Evolutionary conservation across 495 filamentous ascomycete species (phyloP).

Genomic region (Aspergillus incahuasiensis): DNA sequence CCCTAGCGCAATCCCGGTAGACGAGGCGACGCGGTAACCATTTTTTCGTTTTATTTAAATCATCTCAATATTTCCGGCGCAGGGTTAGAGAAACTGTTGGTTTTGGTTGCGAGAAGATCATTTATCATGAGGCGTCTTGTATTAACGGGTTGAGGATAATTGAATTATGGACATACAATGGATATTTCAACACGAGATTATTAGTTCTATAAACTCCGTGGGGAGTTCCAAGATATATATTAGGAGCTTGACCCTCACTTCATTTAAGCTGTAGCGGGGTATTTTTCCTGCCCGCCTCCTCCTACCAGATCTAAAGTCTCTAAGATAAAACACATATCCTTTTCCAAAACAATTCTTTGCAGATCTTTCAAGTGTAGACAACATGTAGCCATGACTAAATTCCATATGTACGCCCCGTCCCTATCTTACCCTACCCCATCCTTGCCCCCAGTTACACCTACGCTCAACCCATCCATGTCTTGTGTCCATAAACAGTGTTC

Average conservation of each 20-base stretch:
- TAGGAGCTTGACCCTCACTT: no score
- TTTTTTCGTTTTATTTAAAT: conserved; percentile 8
- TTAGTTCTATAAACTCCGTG: no score
- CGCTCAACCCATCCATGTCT: neutral
- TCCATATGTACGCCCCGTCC: neutral
- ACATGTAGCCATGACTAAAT: neutral
- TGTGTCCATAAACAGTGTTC: neutral
- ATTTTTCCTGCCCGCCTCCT: no score
- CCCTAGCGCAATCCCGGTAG: conserved; percentile 20
- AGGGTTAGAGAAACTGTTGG: conserved; percentile 9
- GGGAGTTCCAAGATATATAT: no score
- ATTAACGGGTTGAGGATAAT: neutral
- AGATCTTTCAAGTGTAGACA: no score
- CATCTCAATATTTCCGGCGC: conserved; percentile 13
- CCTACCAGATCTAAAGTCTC: no score
- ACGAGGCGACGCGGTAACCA: conserved; percentile 29
- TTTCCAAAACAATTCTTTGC: no score
- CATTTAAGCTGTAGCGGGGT: no score
- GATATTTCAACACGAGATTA: neutral
- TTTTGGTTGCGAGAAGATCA: neutral
- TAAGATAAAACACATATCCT: no score
- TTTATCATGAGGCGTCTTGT: conserved; percentile 8
- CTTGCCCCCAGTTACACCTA: conserved; percentile 2
- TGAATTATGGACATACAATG: neutral
- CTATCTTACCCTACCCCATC: neutral